Percentiles rank a stretch among this genome's conserved stretches.
These are phyloP conservation scores for Tolypocladium paradoxum DNA, from an alignment of 2,329 filamentous ascomycete genomes.

Conservation along the genomic window DNA sequence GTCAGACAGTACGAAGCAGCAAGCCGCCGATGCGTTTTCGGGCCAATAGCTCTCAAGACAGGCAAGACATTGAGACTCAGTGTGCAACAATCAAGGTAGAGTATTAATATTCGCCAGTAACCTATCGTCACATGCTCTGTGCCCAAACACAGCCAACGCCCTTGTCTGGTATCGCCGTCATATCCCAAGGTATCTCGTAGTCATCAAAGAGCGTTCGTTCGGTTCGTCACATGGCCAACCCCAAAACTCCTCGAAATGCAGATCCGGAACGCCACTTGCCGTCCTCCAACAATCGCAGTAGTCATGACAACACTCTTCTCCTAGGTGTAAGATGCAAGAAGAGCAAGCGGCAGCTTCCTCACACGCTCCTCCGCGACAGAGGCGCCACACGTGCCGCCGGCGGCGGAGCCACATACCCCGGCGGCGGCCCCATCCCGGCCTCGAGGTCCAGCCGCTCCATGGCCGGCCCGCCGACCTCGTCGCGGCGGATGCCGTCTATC, in stretches of 20 bases:
- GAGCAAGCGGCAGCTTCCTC: background rate
- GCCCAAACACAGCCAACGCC: background rate
- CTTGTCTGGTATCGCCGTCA: background rate
- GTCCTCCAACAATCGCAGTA: background rate
- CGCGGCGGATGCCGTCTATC: background rate
- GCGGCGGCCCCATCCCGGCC: conserved; percentile 12
- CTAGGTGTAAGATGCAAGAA: background rate
- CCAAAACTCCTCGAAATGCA: background rate
- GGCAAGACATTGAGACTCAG: no score
- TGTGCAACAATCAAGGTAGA: no score
- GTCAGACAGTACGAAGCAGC: no score
- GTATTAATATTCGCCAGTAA: no score
- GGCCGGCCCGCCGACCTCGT: conserved; percentile 1
- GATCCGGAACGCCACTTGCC: background rate
- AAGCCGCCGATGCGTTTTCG: no score
- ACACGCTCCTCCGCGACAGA: background rate
- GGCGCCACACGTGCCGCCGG: conserved; percentile 6
- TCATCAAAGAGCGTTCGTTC: background rate
- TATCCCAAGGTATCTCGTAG: background rate
- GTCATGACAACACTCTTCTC: background rate
- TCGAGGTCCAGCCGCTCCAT: conserved; percentile 16
- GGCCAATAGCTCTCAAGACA: no score
- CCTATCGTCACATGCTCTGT: background rate
- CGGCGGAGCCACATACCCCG: conserved; percentile 17
- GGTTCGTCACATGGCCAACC: background rate